Percentiles rank a stretch among this genome's conserved stretches.
phyloP scores from a whole-genome alignment of 352 stramenopile species.

The Globisporangium lucens region DNA sequence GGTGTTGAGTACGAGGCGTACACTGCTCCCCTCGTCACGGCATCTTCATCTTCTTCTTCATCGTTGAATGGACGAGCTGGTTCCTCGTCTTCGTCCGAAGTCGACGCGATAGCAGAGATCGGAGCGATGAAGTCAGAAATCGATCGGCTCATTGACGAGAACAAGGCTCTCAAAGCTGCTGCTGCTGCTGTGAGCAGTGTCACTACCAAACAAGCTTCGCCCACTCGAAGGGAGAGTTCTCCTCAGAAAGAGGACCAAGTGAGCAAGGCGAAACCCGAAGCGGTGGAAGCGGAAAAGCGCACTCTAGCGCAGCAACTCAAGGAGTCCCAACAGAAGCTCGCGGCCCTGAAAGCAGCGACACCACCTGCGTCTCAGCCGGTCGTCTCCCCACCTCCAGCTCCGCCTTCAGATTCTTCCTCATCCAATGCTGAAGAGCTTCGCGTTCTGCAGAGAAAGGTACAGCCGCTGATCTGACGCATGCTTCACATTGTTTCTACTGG shows the following conservation, averaged over 20 bases:
- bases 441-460: conserved; percentile 57
- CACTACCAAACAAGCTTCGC: neutral
- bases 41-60: conserved; percentile 8
- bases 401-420: conserved; percentile 3
- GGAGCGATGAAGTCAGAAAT: conserved; percentile 73
- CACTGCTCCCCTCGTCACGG: conserved; percentile 16
- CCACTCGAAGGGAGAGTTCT: neutral
- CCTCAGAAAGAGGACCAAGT: conserved; percentile 19
- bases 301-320: conserved; percentile 60
- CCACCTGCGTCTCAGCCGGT: conserved; percentile 10
- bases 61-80: neutral
- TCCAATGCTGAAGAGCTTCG: conserved; percentile 40
- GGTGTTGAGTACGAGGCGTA: conserved; percentile 40
- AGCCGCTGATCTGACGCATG: neutral
- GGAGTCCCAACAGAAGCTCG: conserved; percentile 54
- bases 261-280: conserved; percentile 41
- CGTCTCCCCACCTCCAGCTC: neutral
- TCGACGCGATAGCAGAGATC: conserved; percentile 55
- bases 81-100: conserved; percentile 23
- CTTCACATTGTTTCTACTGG: neutral
- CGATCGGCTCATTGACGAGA: conserved; percentile 66
- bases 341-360: conserved; percentile 25
- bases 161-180: conserved; percentile 44
- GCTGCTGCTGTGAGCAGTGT: conserved; percentile 6
- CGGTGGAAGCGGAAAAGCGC: conserved; percentile 52